Percentiles rank a stretch among this genome's conserved stretches.
phyloP scores from a whole-genome alignment of 2,329 filamentous ascomycete species.

The Tolypocladium capitatum region DNA sequence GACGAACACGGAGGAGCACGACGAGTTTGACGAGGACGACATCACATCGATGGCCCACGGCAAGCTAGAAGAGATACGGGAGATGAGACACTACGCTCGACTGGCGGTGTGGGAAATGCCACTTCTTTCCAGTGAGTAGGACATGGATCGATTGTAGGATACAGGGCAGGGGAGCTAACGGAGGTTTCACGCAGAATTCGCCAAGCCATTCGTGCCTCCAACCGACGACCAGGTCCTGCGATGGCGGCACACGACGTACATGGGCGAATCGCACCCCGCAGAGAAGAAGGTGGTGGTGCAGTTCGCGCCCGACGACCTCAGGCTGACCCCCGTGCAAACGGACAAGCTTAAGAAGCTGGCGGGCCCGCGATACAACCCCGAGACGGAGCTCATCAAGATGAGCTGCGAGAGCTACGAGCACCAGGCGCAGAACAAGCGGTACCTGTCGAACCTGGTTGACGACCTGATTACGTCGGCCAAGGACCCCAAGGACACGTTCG shows the following conservation, averaged over 20 bases:
- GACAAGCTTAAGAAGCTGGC: conserved; percentile 78
- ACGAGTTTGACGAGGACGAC: conserved; percentile 66
- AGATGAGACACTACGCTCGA: conserved; percentile 77
- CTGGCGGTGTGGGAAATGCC: conserved; percentile 95
- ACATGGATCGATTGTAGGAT: no score
- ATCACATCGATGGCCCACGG: conserved; percentile 72
- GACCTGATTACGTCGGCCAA: conserved; percentile 63
- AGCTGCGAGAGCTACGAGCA: conserved; percentile 80
- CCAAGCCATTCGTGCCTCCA: conserved; percentile 67
- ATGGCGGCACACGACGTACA: conserved; percentile 94
- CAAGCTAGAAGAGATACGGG: conserved; percentile 77
- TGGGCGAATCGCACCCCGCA: conserved; percentile 86
- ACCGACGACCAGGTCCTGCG: conserved; percentile 57
- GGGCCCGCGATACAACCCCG: conserved; percentile 77
- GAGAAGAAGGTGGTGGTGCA: conserved; percentile 90
- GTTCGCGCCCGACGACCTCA: conserved; percentile 63
- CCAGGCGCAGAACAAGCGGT: conserved; percentile 93
- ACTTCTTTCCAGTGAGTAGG: conserved; percentile 61
- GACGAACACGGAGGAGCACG: conserved; percentile 35
- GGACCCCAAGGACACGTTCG: conserved; percentile 68
- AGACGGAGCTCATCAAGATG: conserved; percentile 72
- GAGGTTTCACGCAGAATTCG: conserved; percentile 48
- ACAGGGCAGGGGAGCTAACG: conserved; percentile 4
- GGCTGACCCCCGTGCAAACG: conserved; percentile 53
- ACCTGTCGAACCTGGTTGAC: conserved; percentile 66